Percentiles rank a stretch among this genome's conserved stretches.
These are phyloP conservation scores for Orobanche coerulescens DNA, from an alignment of 257 asterid genomes.

Conservation along the genomic window DNA sequence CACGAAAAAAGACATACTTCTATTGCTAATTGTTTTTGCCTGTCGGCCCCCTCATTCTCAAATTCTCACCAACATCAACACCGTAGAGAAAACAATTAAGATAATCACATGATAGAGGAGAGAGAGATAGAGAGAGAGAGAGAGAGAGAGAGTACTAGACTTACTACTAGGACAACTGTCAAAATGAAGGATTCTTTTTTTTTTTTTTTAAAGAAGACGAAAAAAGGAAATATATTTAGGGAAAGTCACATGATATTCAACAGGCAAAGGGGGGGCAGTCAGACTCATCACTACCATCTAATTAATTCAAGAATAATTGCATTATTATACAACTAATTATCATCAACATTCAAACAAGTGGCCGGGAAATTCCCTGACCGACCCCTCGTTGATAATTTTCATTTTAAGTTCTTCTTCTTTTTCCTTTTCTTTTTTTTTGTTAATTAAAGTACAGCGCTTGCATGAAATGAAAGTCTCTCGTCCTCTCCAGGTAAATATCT, in stretches of 20 bases:
- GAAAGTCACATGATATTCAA: conserved; percentile 62
- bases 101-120: conserved; percentile 38
- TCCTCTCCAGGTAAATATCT: conserved; percentile 30
- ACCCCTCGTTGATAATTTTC: conserved; percentile 29
- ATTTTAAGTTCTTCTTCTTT: too few relatives aligned
- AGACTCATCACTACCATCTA: conserved; percentile 40
- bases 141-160: neutral
- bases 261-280: conserved; percentile 65
- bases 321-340: conserved; percentile 23
- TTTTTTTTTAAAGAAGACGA: neutral
- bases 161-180: conserved; percentile 47
- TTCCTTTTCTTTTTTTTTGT: neutral
- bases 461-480: conserved; percentile 60
- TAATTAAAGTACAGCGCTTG: conserved; percentile 16
- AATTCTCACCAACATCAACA: too few relatives aligned
- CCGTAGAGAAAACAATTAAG: conserved; percentile 44
- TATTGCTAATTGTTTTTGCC: too few relatives aligned
- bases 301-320: conserved; percentile 60
- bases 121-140: neutral
- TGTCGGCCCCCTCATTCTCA: too few relatives aligned
- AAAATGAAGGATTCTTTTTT: neutral
- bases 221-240: neutral
- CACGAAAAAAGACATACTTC: too few relatives aligned
- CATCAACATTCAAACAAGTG: conserved; percentile 32
- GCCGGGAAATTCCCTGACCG: too few relatives aligned